Base-by-base conservation (phyloP, 2,329 filamentous ascomycete species). In the Aspergillus novoparasiticus region DNA sequence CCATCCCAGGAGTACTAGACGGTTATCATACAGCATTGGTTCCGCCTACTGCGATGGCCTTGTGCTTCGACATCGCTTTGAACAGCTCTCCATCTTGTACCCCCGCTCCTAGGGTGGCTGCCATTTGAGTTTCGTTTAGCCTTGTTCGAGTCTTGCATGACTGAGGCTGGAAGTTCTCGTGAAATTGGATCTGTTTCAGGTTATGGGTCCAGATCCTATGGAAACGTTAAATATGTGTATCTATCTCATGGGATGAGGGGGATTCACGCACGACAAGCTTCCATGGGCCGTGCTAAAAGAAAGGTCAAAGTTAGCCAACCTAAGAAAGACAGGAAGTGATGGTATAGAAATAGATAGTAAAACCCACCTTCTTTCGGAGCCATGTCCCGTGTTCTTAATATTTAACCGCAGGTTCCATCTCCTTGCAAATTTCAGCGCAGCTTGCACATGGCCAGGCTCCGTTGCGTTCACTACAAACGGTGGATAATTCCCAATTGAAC, bases 341-440 rank as follows among this genome's bases (percentile, higher is more conserved):
- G 34, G 6, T 16, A 36, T 16, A 5, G 8, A 16, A 6, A 8
- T 36, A 36, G 5, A 16, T 2, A 36, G 14, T 36, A 16, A 16
- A 16, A 16, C 1, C 1, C n/a, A 73, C 61, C 68, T 70, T 21
- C 64, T 64, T 28, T 64, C 39, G 8, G 60, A 75, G 57, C 86
- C 84, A 68, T 87, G 85, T 6, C 84, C 84, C 0, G 85, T 86
- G 65, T 86, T 86, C 59, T 82, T 79, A 62, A 87, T 80, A 34
- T 79, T 72, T 1, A 81, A 67, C 8, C 80, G 73, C 48, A 82
- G 8, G 53, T 69, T 69, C 21, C 43, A 36, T 28, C 55, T 32
- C 30, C 51, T 63, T n/a, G 66, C 66, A 43, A 69, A 71, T 21
- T 36, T 30, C 16, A 70, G 45, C 6, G 71, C 77, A 16, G 71